Evolutionary conservation across 208 protist genomes (phyloP).

Genomic region (Leishmania tropica): DNA sequence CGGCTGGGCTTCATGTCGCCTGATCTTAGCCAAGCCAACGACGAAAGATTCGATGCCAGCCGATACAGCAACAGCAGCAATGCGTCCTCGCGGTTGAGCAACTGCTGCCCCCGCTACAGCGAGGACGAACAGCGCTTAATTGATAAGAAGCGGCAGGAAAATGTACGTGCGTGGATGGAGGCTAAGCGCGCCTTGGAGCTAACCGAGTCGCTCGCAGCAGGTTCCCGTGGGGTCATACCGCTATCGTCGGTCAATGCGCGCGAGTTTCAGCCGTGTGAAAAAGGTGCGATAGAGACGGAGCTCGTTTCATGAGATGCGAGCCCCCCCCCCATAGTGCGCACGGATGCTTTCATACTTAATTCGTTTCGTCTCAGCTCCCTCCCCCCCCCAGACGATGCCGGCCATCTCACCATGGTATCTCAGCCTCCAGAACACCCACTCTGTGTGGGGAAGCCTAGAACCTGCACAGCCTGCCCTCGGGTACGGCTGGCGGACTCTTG

Average conservation of each 20-base stretch:
- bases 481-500: background rate
- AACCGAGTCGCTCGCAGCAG: slow-evolving; percentile 12
- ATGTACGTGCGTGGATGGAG: slow-evolving; percentile 41
- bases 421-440: background rate
- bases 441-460: background rate
- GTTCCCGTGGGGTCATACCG: background rate
- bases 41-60: background rate
- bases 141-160: slow-evolving; percentile 42
- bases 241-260: slow-evolving; percentile 2
- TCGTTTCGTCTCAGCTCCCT: background rate
- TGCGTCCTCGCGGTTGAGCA: slow-evolving; percentile 4
- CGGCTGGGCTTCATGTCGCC: slow-evolving; percentile 11
- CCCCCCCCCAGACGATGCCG: background rate
- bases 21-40: background rate
- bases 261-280: background rate
- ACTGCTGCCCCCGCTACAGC: slow-evolving; percentile 38
- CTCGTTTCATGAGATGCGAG: background rate
- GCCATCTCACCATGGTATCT: background rate
- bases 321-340: too few relatives aligned
- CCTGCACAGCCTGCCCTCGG: too few relatives aligned
- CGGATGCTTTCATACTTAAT: background rate
- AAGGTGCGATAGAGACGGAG: background rate
- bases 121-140: slow-evolving; percentile 37
- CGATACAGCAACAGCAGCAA: background rate
- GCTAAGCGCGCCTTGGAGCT: slow-evolving; percentile 40